These are phyloP conservation scores for Claviceps humidiphila DNA, from an alignment of 2,329 filamentous ascomycete species.

Conservation along the genomic window DNA sequence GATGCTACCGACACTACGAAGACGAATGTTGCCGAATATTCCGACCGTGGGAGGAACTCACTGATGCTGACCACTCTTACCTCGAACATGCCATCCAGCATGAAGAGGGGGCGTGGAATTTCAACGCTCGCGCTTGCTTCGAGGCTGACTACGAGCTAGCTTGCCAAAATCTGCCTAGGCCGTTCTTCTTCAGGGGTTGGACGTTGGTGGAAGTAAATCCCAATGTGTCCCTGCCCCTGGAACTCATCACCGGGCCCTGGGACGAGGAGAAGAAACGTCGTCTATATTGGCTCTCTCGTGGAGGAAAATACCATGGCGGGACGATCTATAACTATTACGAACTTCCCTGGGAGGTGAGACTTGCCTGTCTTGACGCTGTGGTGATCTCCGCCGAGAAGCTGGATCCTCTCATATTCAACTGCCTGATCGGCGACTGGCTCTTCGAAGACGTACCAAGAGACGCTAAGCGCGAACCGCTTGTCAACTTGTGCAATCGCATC, in stretches of 20 bases:
- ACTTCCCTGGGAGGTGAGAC: not conserved
- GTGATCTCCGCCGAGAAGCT: too few species aligned
- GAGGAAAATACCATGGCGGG: slow-evolving; percentile 20
- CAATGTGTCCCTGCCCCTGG: slow-evolving; percentile 24
- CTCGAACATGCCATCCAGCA: slow-evolving; percentile 11
- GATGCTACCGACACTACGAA: slow-evolving; percentile 13
- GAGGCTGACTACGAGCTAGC: slow-evolving; percentile 22
- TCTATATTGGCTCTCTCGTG: slow-evolving; percentile 32
- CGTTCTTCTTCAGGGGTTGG: slow-evolving; percentile 9
- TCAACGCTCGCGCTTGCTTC: slow-evolving; percentile 22
- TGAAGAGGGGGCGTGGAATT: slow-evolving; percentile 15
- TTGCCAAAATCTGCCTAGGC: slow-evolving; percentile 9
- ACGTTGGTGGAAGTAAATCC: slow-evolving; percentile 24
- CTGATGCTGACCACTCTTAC: not conserved
- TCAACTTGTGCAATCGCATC: too few species aligned
- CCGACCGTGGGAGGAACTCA: too few species aligned
- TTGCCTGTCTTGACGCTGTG: too few species aligned
- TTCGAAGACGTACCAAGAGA: too few species aligned
- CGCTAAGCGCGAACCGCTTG: too few species aligned
- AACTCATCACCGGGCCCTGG: slow-evolving; percentile 30
- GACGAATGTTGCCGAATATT: too few species aligned
- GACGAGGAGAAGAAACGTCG: slow-evolving; percentile 24
- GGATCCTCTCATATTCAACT: too few species aligned
- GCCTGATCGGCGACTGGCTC: too few species aligned
- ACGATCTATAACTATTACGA: slow-evolving; percentile 6